Percentiles rank a stretch among this genome's conserved stretches.
Conservation (phyloP, 164 flowering plant genomes). For the Magnolia kwangsiensis region DNA sequence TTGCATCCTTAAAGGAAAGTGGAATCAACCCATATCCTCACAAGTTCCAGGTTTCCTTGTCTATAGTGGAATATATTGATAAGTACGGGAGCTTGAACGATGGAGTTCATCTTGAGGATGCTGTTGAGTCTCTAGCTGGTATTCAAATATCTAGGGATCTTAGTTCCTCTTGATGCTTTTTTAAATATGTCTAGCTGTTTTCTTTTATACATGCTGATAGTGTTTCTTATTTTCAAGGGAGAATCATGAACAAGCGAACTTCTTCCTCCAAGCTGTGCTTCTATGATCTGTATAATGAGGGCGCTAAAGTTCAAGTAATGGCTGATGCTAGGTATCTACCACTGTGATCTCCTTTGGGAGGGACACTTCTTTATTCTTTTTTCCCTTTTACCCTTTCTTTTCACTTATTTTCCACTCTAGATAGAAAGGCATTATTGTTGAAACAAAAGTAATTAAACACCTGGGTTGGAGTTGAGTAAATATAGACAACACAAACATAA, state of each 20-base stretch:
- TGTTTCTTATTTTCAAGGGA: constrained; percentile 41
- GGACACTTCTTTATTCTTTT: background rate
- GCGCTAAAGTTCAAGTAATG: constrained; percentile 90
- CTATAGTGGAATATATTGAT: constrained; percentile 52
- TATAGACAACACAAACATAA: too few species aligned
- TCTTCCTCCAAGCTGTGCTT: constrained; percentile 83
- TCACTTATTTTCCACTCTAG: background rate
- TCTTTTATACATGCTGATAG: background rate
- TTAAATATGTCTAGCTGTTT: background rate
- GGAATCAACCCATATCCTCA: constrained; percentile 87
- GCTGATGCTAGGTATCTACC: constrained; percentile 69
- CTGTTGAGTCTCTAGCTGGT: constrained; percentile 70
- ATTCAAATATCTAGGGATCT: constrained; percentile 3
- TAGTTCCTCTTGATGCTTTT: background rate
- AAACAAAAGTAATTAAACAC: background rate
- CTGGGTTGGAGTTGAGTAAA: background rate
- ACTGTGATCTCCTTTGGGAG: background rate
- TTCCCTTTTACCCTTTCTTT: too few species aligned
- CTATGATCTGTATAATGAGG: constrained; percentile 73
- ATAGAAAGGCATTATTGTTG: background rate
- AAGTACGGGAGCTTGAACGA: constrained; percentile 46
- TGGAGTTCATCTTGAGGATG: constrained; percentile 69
- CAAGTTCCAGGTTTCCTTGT: constrained; percentile 60
- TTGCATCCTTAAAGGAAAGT: constrained; percentile 50
- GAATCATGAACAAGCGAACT: constrained; percentile 80